Conservation (phyloP, 2,329 filamentous ascomycete species). For the Madurella mycetomatis region DNA sequence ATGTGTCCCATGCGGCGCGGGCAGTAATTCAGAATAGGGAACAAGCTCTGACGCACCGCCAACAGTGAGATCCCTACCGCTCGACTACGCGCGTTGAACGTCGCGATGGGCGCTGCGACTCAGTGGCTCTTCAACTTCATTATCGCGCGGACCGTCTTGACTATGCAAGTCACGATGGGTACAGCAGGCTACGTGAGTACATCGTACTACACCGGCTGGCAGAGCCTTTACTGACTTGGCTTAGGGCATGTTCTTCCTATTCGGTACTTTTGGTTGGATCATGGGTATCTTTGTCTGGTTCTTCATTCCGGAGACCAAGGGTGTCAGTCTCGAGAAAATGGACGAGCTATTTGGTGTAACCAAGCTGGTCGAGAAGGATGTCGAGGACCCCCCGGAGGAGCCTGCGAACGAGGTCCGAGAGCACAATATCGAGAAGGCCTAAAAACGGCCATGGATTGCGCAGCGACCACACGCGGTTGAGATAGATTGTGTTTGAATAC, state of each 20-base stretch:
- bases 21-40: neutral
- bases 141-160: conserved; percentile 57
- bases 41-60: neutral
- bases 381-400: neutral
- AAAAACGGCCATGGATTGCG: neutral
- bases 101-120: conserved; percentile 58
- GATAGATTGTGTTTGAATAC: neutral
- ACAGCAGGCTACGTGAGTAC: conserved; percentile 25
- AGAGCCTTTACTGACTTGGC: neutral
- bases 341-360: conserved; percentile 22
- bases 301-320: conserved; percentile 61
- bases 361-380: neutral
- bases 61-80: conserved; percentile 56
- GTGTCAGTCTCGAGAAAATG: conserved; percentile 30
- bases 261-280: conserved; percentile 56
- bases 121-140: conserved; percentile 68
- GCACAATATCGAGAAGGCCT: neutral
- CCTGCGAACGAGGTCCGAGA: neutral
- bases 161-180: conserved; percentile 52
- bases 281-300: conserved; percentile 62
- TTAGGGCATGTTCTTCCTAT: conserved; percentile 53
- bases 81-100: conserved; percentile 58
- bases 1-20: neutral
- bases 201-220: neutral
- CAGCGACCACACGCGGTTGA: neutral